Base-by-base conservation (phyloP, 768 basidiomycete genomes). In the Russula brevipes region DNA sequence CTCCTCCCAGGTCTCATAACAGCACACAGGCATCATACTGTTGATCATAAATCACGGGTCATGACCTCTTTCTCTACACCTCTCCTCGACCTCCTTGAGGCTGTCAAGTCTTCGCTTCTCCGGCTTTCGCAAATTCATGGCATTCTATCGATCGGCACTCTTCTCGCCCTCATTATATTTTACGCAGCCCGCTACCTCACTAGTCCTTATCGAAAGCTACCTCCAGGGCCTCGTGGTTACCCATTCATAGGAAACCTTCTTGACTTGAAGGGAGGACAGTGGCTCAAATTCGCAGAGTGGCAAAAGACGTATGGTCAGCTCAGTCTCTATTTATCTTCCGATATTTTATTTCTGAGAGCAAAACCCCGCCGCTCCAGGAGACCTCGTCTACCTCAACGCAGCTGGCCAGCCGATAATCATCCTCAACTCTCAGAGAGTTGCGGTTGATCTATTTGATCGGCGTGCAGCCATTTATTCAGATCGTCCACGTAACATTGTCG, bases 181-280 rank as follows among this genome's bases (percentile, higher is more conserved):
- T 39, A 24, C 16, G 19, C 19, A 54, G 38, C 19, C 14, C 53
- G 19, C 36, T 54, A 54, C 53, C 5, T 54, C 36, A 12, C 53
- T 11, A 54, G 53, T 39, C 53, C 53, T 24, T 54, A 12, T 38
- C 53, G 53, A 3, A 30, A 39, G 12, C 6, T 54, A 30, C 53
- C 53, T 54, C 53, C 53, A 14, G 53, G 53, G 1, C 53, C 53
- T 54, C 53, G 53, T 39, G 53, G 53, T 14, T 54, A 39, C 10
- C 53, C 53, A 14, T 24, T 54, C 19, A 16, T 54, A 39, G 53
- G 53, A 30, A 54, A 39, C 38, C 14, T 54, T 54, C n/a, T 24
- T 12, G 53, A 54, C 1, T 11, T 54, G 53, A 39, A 12, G 53
- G 7, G 30, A 24, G 53, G 38, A 7, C 38, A 39, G 12, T 54